Evolutionary conservation across 2,329 filamentous ascomycete genomes (phyloP), one percentile per base, ranked within the genome.

Genomic region (Aspergillus sp.): DNA sequence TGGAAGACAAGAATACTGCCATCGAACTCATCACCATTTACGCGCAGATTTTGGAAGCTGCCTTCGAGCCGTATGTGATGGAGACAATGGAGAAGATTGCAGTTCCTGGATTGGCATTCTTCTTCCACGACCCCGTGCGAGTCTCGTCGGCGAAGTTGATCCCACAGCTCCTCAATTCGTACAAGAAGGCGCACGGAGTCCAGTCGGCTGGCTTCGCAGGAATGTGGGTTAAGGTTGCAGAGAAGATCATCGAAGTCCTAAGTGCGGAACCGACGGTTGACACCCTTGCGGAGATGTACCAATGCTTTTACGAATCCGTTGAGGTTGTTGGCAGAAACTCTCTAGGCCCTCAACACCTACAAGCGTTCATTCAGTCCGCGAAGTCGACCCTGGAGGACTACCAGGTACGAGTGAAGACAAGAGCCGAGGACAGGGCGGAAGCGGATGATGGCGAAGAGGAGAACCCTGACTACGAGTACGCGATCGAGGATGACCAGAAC

Each of bases 1-100:
- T 99, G 74, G 95, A 99, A 68, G 95, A 99, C 78, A 99, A 99
- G 81, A 93, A 98, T 75, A 97, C 96, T 85, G 95, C 95, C n/a
- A 98, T 99, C 63, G 95, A 99, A 77, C 86, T 99, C 53, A 89
- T 99, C 59, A 93, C 96, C 47, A 93, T 99, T 61, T 99, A 99
- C 71, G 93, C 95, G 2, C 92, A 97, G 73, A 93, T 96, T 24
- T 83, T 99, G n/a, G 91, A 97, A 72, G 91, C 84, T 20, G 86
- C 90, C 30, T 99, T 99, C 71, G 92, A 95, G 53, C 91, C 90
- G 1, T 98, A 96, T 64, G 93, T 96, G 52, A 82, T 88, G 44
- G 89, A 96, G 59, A 96, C 96, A 57, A 95, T 98, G 89, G 91
- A 96, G 74, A 95, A 95, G 77, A 96, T 99, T 71, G 93, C 93